Evolutionary conservation across 257 asterid species (phyloP), one percentile per base, ranked within the genome.

Genomic region (Ligustrum vulgare): DNA sequence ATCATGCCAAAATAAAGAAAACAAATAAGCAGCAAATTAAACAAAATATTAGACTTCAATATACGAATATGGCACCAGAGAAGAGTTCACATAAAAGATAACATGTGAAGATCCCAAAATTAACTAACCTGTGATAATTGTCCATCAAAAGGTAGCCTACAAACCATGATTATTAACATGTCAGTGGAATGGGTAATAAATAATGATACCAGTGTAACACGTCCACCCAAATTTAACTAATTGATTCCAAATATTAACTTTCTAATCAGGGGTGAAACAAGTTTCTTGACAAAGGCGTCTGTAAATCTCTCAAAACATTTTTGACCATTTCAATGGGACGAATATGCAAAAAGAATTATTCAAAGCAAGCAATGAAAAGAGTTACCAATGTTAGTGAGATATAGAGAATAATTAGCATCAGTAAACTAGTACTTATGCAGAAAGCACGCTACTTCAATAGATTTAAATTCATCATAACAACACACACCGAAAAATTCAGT

Each of bases 231-330:
- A 66, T 49, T 2, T 58, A 58, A 20, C 66, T 58, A 58, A 58
- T 58, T 58, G 32, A 22, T 22, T 69, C 22, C 43, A 70, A 22
- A 69, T 34, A 72, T 60, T 75, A 71, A 91, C 98, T 94, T 86
- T 89, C 84, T 91, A 45, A 84, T 82, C 83, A 73, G 82, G 37
- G 87, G 84, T 70, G 98, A 91, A 32, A 87, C 96, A 60, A 95
- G 96, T 78, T 86, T 91, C 80, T 88, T 87, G 85, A 82, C 94
- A 82, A 95, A 95, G 68, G 97, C 99, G 78, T 89, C 92, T 18
- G 98, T 98, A 81, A 95, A 95, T 89, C 92, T 95, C 86, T 93
- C 96, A 80, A 95, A 95, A 68, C 99, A 92, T 84, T 90, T 88
- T 82, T 92, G 79, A 94, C 96, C 99, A 94, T 94, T 82, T 92